A percentile compares a stretch with the other conserved stretches of the same genome.
Evolutionary conservation across 2,329 filamentous ascomycete species (phyloP).

Genomic region (Botryotinia globosa): DNA sequence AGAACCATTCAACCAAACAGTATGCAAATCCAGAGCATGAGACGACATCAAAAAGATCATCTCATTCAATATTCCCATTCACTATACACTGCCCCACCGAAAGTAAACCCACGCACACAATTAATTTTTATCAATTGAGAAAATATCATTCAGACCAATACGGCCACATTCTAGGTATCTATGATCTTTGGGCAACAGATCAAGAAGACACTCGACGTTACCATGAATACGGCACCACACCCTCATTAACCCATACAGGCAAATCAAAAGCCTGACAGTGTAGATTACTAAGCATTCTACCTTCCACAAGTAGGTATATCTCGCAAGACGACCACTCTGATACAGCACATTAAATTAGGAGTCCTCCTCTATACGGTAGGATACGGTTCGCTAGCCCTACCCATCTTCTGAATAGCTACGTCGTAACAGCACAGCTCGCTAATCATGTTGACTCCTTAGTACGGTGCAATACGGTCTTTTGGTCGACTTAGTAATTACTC

Average conservation of each 20-base stretch:
- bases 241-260: not conserved
- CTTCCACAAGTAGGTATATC: not conserved
- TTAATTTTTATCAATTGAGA: not conserved
- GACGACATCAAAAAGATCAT: not conserved
- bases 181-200: not conserved
- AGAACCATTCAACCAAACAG: not conserved
- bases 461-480: not conserved
- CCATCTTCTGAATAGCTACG: not conserved
- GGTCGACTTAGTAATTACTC: no score
- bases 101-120: not conserved
- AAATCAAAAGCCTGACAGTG: not conserved
- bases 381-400: not conserved
- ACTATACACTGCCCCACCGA: not conserved
- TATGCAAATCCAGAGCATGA: not conserved
- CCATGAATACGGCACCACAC: not conserved
- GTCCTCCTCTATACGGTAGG: fast-evolving
- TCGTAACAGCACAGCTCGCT: not conserved
- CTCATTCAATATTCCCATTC: not conserved
- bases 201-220: not conserved
- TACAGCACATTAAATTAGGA: not conserved
- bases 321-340: not conserved
- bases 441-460: not conserved
- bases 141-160: not conserved
- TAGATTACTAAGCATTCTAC: not conserved
- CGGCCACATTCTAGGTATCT: not conserved